Evolutionary conservation across 257 asterid genomes (phyloP), one percentile per base, ranked within the genome.

Genomic region (Solanum rostratum): DNA sequence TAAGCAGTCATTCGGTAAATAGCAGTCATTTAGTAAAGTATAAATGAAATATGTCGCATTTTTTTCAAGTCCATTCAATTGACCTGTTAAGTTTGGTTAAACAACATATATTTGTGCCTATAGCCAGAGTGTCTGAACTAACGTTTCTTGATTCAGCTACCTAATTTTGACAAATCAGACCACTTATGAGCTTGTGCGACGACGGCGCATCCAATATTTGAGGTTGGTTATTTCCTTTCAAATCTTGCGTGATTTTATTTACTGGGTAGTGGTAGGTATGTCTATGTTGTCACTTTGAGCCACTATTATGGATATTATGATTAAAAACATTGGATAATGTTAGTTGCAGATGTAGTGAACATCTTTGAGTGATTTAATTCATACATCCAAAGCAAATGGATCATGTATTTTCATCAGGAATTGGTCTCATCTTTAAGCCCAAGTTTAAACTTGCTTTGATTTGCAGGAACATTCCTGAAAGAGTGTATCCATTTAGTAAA

Each of bases 91-190:
- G 52, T 69, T 37, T 37, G 79, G 52, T 39, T 52, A 20, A 52
- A 29, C 79, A 20, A 39, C 52, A 39, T 29, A 39, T 29, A 49
- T 50, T 78, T 27, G 10, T 78, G 63, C 82, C 18, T 24, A 50
- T 78, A 50, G 27, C 63, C 22, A 18, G 50, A 29, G 41, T 81
- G 62, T 50, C 54, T 24, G 59, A 8, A 29, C 76, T 84, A 80
- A 71, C 84, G 62, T 83, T 83, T 85, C 63, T 33, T 89, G 88
- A 66, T 81, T 80, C 95, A 97, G 99, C 93, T 97, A 93, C 91
- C 98, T 97, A 85, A 90, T 92, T 81, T 55, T 94, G 92, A 95
- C 97, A 80, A 97, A 97, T 86, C 99, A 97, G 87, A 97, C 98
- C 83, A 97, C 99, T 22, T 97, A 95, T 29, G 99, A 97, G 89